A percentile compares a stretch with the other conserved stretches of the same genome.
Conservation (phyloP, 106 monocot species). For the Allium sativum region DNA sequence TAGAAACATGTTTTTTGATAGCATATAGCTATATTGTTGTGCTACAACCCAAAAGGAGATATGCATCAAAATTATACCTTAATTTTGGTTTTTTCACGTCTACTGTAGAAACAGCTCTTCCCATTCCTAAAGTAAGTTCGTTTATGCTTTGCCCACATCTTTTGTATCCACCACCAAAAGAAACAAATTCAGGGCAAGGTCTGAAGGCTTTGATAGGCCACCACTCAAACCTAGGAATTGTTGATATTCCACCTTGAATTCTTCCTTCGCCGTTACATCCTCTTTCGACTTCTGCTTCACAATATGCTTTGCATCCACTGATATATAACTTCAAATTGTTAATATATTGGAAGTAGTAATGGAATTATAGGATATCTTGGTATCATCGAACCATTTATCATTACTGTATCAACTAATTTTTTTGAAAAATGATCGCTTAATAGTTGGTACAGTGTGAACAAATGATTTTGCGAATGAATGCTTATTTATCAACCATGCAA, state of each 20-base stretch:
- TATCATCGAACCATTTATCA: not conserved
- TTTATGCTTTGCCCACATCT: slow-evolving; percentile 88
- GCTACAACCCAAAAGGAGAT: too few relatives aligned
- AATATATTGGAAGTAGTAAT: too few relatives aligned
- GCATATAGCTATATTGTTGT: too few relatives aligned
- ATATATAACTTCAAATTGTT: not conserved
- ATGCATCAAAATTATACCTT: not conserved
- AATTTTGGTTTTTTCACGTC: not conserved
- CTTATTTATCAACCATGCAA: too few relatives aligned
- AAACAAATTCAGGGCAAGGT: slow-evolving; percentile 75
- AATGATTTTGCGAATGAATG: too few relatives aligned
- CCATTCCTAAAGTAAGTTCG: slow-evolving; percentile 66
- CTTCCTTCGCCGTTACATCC: slow-evolving; percentile 92
- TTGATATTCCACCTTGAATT: slow-evolving; percentile 92
- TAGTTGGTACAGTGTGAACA: too few relatives aligned
- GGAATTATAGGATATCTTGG: not conserved
- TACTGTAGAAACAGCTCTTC: slow-evolving; percentile 5
- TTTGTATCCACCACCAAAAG: slow-evolving; percentile 72
- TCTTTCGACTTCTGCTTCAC: slow-evolving; percentile 54
- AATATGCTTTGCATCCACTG: slow-evolving; percentile 70
- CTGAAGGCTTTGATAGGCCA: slow-evolving; percentile 92
- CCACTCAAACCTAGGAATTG: slow-evolving; percentile 92
- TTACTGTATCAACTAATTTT: not conserved
- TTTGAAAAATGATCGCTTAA: not conserved
- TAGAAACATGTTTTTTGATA: too few relatives aligned